Evolutionary conservation across 495 filamentous ascomycete genomes (phyloP), one percentile per base, ranked within the genome.

Genomic region (Talaromyces ruber): DNA sequence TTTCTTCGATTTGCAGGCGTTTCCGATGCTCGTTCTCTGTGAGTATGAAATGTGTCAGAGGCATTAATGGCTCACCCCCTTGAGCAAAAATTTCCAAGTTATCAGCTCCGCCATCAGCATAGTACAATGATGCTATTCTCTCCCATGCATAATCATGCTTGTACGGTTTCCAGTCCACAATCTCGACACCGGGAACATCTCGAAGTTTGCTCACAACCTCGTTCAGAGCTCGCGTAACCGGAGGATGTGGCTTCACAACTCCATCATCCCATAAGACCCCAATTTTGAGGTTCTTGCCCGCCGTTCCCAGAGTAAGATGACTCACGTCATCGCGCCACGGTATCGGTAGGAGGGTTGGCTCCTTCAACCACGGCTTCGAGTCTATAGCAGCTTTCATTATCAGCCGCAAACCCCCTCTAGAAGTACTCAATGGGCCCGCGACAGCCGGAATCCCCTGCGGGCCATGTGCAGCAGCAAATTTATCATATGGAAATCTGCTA

Each of bases 161-260:
- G 60, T 82, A 82, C 18, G 83, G 79, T 34, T 77, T 71, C 78
- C 84, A 88, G 4, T 84, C 75, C 5, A 85, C 75, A 8, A 86
- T 59, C 47, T 81, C 75, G 18, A 85, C 67, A 16, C 67, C 70
- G 32, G 78, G 29, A 26, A 62, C 25, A 18, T 63, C 53, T 7
- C 43, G 21, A 21, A 88, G 71, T 32, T 79, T 79, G 7, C 70
- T 69, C 2, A 76, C 74, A 0, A 86, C 68, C 28, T 78, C 69
- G 22, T 75, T 69, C 37, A 90, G 64, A 16, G 82, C 86, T 5
- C 85, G 73, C 0, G 71, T 67, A 0, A 90, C 76, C 0, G 88
- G 87, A 14, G 87, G 87, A 61, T 88, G 86, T 0, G 86, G 86
- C 29, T 71, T 78, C 25, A 90, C 85, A 26, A 87, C 70, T 0